A percentile compares a stretch with the other conserved stretches of the same genome.
These are phyloP conservation scores for Chaetomiaceae sp. DNA, from an alignment of 2,329 filamentous ascomycete genomes.

Conservation along the genomic window DNA sequence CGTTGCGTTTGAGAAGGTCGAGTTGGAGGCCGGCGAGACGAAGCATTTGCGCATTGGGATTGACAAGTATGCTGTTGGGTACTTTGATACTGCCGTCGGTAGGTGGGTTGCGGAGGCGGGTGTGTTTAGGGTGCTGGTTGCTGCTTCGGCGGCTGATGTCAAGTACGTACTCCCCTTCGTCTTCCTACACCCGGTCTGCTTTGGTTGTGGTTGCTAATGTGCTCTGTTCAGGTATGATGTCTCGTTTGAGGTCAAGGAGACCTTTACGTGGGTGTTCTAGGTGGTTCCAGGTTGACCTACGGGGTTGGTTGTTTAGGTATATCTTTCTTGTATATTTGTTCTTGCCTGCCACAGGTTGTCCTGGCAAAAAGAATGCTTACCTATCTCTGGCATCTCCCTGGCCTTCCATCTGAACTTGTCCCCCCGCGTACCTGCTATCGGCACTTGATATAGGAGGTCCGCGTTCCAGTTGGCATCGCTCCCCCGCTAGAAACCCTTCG, in stretches of 20 bases:
- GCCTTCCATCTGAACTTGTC: not conserved
- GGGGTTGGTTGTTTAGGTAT: not conserved
- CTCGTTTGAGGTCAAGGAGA: conserved; percentile 57
- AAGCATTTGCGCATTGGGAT: conserved; percentile 44
- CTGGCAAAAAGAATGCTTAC: too few species aligned
- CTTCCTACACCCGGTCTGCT: conserved; percentile 3
- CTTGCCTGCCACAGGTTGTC: too few species aligned
- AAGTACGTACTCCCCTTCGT: conserved; percentile 38
- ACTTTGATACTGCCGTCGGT: conserved; percentile 56
- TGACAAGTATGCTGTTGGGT: conserved; percentile 52
- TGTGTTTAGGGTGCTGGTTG: conserved; percentile 56
- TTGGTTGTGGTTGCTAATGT: conserved; percentile 21
- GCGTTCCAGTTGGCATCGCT: too few species aligned
- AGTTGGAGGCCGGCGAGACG: conserved; percentile 53
- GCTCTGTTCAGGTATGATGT: conserved; percentile 27
- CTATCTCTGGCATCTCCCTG: too few species aligned
- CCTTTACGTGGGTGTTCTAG: conserved; percentile 62
- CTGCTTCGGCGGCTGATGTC: conserved; percentile 59
- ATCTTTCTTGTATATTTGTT: conserved; percentile 1
- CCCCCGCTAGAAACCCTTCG: too few species aligned
- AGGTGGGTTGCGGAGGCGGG: conserved; percentile 66
- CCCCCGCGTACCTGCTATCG: not conserved
- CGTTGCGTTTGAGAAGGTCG: conserved; percentile 64
- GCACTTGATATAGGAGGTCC: not conserved
- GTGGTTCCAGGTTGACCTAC: not conserved